phyloP scores from a whole-genome alignment of 2,329 filamentous ascomycete genomes.

The Neopestalotiopsis rosae region DNA sequence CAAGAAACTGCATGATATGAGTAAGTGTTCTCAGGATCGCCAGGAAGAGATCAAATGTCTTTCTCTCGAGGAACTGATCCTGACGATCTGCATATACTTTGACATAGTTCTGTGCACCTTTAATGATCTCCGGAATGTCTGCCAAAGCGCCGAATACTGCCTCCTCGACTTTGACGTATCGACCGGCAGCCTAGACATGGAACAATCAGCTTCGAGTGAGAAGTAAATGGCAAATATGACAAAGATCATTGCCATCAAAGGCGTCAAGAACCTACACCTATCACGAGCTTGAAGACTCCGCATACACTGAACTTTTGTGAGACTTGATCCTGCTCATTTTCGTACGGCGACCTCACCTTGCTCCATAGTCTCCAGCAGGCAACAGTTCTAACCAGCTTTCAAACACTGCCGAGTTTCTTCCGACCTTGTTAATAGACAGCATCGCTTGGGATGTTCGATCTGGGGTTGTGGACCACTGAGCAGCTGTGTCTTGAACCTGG shows the following conservation, averaged over 20 bases:
- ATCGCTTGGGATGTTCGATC: neutral
- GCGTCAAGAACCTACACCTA: neutral
- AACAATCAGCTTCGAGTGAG: neutral
- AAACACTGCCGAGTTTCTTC: neutral
- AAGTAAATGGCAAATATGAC: too few species aligned
- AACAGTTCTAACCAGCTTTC: neutral
- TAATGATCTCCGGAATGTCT: constrained; percentile 8
- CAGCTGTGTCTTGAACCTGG: neutral
- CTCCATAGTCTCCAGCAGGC: constrained; percentile 5
- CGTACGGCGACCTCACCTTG: neutral
- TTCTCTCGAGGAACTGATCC: neutral
- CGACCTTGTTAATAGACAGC: neutral
- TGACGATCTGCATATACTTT: neutral
- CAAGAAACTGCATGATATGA: constrained; percentile 17
- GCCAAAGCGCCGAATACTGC: neutral
- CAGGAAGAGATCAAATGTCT: constrained; percentile 12
- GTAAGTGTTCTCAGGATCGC: constrained; percentile 6
- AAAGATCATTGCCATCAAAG: too few species aligned
- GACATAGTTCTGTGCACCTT: constrained; percentile 1
- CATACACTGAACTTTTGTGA: constrained; percentile 1
- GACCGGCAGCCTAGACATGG: neutral
- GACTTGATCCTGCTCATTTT: too few species aligned
- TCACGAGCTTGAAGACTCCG: constrained; percentile 10
- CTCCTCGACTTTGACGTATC: constrained; percentile 11
- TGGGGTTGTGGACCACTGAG: neutral